Percentiles rank a stretch among this genome's conserved stretches.
Conservation (phyloP, 2,329 filamentous ascomycete species). For the Ceratocystis ficicola region DNA sequence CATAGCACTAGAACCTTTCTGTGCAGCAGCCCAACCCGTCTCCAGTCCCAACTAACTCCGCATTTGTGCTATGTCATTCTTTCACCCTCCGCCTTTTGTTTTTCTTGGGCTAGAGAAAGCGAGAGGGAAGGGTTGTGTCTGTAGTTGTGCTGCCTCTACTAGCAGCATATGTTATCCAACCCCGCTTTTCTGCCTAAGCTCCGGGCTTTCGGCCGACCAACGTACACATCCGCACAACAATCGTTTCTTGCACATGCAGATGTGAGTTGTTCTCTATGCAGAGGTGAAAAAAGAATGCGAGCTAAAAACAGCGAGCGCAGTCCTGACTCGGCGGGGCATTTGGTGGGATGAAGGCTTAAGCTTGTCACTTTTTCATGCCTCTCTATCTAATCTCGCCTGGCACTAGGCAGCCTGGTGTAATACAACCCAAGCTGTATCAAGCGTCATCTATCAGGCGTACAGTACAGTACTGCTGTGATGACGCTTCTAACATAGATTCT, state of each 20-base stretch:
- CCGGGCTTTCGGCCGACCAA: neutral
- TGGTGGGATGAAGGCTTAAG: no score
- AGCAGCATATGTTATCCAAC: neutral
- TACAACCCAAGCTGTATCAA: no score
- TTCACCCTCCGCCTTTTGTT: neutral
- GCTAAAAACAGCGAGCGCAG: neutral
- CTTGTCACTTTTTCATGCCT: no score
- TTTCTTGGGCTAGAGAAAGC: neutral
- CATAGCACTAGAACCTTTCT: neutral
- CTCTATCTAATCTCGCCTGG: no score
- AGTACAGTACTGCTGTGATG: no score
- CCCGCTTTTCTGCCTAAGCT: conserved; percentile 1
- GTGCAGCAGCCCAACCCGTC: conserved; percentile 5
- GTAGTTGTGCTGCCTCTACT: neutral
- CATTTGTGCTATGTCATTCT: neutral
- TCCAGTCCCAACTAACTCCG: neutral
- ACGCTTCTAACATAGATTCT: no score
- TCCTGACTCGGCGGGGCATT: no score
- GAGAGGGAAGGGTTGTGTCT: neutral
- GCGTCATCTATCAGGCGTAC: no score
- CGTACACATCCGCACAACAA: neutral
- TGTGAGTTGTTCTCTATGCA: no score
- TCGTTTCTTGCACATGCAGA: neutral
- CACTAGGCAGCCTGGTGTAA: no score
- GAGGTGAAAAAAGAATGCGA: neutral